Percentiles rank a stretch among this genome's conserved stretches.
Conservation (phyloP, 305 asterid species). For the Fraxinus platypoda region DNA sequence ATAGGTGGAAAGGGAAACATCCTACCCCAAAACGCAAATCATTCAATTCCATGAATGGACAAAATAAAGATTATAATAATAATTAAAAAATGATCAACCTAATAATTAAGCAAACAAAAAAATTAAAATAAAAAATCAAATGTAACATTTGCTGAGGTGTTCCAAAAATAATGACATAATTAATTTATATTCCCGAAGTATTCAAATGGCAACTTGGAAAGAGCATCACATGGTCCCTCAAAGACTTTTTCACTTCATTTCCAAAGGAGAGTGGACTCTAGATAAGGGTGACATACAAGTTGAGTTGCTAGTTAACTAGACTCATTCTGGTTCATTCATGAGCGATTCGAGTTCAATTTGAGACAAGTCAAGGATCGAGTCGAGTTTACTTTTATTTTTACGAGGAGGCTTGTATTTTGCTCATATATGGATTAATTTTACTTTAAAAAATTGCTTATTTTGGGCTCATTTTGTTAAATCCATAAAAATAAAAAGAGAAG, state of each 20-base stretch:
- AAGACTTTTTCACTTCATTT: slow-evolving; percentile 19
- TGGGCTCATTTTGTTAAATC: too few relatives aligned
- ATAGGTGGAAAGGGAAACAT: slow-evolving; percentile 20
- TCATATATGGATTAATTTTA: too few relatives aligned
- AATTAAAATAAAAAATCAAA: neutral
- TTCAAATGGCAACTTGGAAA: slow-evolving; percentile 12
- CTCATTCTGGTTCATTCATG: neutral
- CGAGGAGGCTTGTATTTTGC: neutral
- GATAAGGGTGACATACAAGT: neutral
- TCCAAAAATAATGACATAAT: neutral
- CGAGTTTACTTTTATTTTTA: too few relatives aligned
- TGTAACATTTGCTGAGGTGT: neutral
- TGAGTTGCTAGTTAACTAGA: neutral
- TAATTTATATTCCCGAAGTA: neutral
- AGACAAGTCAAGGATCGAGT: neutral
- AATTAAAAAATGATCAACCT: neutral
- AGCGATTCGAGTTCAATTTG: neutral
- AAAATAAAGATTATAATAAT: neutral
- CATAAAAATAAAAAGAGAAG: too few relatives aligned
- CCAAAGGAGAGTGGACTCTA: neutral
- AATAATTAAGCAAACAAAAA: neutral
- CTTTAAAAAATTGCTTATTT: neutral
- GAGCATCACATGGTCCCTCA: slow-evolving; percentile 24
- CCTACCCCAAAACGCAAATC: slow-evolving; percentile 18
- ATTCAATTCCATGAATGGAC: slow-evolving; percentile 24